Conservation (phyloP, 208 protist species). For the Trypanosoma platydactyli region DNA sequence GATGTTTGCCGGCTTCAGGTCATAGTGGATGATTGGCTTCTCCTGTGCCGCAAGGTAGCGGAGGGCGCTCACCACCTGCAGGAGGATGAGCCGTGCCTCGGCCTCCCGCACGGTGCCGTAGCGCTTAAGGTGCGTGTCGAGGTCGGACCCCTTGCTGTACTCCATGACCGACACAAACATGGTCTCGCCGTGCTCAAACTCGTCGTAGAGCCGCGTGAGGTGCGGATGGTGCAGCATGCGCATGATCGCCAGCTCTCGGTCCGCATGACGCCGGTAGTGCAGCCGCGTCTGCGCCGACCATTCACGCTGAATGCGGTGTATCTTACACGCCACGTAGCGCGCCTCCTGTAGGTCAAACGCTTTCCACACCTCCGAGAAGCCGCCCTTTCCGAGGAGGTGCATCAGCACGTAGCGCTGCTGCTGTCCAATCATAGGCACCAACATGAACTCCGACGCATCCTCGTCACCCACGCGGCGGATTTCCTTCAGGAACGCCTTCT, state of each 20-base stretch:
- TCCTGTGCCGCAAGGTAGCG: constrained; percentile 85
- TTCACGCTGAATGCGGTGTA: constrained; percentile 90
- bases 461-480: constrained; percentile 79
- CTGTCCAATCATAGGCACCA: constrained; percentile 47
- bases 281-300: constrained; percentile 87
- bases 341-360: constrained; percentile 88
- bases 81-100: constrained; percentile 88
- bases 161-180: constrained; percentile 95
- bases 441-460: constrained; percentile 70
- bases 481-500: constrained; percentile 81
- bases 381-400: constrained; percentile 93
- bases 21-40: constrained; percentile 92
- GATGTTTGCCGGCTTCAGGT: constrained; percentile 91
- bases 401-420: constrained; percentile 85
- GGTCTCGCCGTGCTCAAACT: constrained; percentile 72
- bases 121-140: constrained; percentile 91
- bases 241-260: constrained; percentile 95
- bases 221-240: constrained; percentile 81
- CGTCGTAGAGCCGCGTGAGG: constrained; percentile 84
- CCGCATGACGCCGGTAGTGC: constrained; percentile 92
- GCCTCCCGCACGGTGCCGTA: constrained; percentile 76
- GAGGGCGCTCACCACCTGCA: constrained; percentile 91
- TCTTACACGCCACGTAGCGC: constrained; percentile 94
- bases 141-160: constrained; percentile 90
- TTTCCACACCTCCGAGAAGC: constrained; percentile 96